Percentiles rank a stretch among this genome's conserved stretches.
phyloP scores from a whole-genome alignment of 2,329 filamentous ascomycete genomes.

The Aciculosporium take region DNA sequence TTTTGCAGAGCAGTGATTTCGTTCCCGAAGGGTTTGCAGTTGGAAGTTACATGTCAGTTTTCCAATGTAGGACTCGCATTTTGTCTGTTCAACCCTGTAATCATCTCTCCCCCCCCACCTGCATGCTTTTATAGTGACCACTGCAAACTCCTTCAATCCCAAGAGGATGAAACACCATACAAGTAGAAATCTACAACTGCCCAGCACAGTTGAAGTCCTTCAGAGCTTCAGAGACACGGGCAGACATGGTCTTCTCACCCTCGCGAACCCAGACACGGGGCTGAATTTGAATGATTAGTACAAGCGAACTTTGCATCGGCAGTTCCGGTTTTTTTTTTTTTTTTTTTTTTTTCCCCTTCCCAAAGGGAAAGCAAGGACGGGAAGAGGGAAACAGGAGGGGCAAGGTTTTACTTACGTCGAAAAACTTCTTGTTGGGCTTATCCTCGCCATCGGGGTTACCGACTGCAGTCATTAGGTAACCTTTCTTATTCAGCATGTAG shows the following conservation, averaged over 20 bases:
- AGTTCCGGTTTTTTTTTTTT: no score
- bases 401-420: conserved; percentile 32
- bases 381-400: neutral
- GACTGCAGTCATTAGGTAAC: conserved; percentile 74
- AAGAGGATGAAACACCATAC: neutral
- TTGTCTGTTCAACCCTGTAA: no score
- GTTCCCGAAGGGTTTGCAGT: no score
- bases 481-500: conserved; percentile 88
- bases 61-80: no score
- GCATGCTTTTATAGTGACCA: neutral
- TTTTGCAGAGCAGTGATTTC: no score
- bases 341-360: neutral
- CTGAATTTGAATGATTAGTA: conserved; percentile 20
- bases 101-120: no score
- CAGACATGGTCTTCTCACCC: conserved; percentile 93
- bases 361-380: neutral
- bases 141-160: neutral
- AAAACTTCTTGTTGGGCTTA: conserved; percentile 99
- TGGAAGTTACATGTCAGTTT: no score
- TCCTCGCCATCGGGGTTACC: conserved; percentile 92
- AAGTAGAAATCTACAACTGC: conserved; percentile 16
- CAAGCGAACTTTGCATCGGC: neutral
- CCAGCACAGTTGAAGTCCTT: conserved; percentile 65
- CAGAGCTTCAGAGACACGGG: conserved; percentile 66
- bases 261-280: conserved; percentile 90